Evolutionary conservation across 2,329 filamentous ascomycete species (phyloP).

Genomic region (Exutisphaerella laricina): DNA sequence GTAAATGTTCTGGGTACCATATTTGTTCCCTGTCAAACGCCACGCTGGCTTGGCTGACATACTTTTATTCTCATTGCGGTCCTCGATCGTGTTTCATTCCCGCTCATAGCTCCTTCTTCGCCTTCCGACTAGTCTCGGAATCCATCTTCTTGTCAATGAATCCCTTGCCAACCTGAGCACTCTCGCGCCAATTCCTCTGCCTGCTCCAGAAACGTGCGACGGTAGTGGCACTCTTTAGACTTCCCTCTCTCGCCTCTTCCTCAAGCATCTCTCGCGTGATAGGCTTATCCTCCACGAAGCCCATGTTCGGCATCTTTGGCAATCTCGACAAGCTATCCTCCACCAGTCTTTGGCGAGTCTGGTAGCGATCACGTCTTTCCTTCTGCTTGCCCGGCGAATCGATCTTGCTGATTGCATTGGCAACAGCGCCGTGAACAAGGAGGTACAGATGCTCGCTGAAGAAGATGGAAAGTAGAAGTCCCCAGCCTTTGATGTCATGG

Average conservation of each 20-base stretch:
- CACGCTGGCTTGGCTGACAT: too few species aligned
- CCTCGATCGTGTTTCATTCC: not conserved
- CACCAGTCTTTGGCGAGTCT: constrained; percentile 72
- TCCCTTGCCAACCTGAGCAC: constrained; percentile 45
- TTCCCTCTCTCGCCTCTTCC: constrained; percentile 45
- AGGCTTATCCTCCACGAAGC: constrained; percentile 48
- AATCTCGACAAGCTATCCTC: constrained; percentile 59
- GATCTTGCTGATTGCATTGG: constrained; percentile 67
- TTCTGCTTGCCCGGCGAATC: constrained; percentile 83
- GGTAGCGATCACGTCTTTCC: constrained; percentile 73
- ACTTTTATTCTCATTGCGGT: not conserved
- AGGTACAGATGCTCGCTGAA: constrained; percentile 88
- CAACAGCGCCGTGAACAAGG: constrained; percentile 65
- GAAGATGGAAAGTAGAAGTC: constrained; percentile 73
- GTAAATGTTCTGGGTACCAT: too few species aligned
- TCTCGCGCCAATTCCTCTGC: constrained; percentile 47
- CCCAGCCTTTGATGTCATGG: constrained; percentile 70
- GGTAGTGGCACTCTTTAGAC: constrained; percentile 37
- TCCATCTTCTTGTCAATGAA: constrained; percentile 43
- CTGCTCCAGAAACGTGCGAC: constrained; percentile 50
- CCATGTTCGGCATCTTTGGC: constrained; percentile 45
- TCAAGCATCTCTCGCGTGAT: constrained; percentile 62
- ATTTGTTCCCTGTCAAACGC: too few species aligned
- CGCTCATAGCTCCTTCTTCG: constrained; percentile 32
- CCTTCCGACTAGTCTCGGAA: constrained; percentile 20